These are phyloP conservation scores for Bondarzewia mesenterica DNA, from an alignment of 1,284 basidiomycete species.

Conservation along the genomic window DNA sequence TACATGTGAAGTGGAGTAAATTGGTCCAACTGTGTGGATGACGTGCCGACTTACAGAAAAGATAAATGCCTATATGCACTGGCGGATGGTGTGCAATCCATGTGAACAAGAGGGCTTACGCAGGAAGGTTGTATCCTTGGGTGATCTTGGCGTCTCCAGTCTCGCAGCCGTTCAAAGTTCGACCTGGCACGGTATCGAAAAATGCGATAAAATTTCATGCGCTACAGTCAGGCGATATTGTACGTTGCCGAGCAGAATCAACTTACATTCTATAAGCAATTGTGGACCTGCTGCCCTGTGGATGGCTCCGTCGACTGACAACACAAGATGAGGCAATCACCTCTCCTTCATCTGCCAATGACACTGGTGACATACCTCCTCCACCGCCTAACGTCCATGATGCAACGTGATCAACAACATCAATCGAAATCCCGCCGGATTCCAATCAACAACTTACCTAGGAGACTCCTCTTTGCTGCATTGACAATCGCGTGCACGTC, in stretches of 20 bases:
- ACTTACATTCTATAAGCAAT: constrained; percentile 68
- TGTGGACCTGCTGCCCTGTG: constrained; percentile 76
- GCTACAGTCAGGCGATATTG: too few relatives aligned
- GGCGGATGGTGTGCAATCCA: not conserved
- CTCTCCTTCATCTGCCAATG: not conserved
- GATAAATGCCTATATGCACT: not conserved
- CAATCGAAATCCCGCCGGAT: constrained; percentile 5
- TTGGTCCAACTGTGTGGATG: constrained; percentile 88
- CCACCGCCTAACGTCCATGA: constrained; percentile 44
- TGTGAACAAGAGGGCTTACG: constrained; percentile 33
- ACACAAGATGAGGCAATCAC: not conserved
- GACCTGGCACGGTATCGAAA: constrained; percentile 43
- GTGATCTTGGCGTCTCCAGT: constrained; percentile 86
- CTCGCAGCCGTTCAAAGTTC: constrained; percentile 63
- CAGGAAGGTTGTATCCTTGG: constrained; percentile 59
- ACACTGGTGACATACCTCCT: constrained; percentile 40
- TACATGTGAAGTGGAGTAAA: constrained; percentile 44
- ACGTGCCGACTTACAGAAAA: constrained; percentile 47
- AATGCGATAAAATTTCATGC: not conserved
- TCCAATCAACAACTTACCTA: constrained; percentile 41
- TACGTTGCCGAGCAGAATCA: too few relatives aligned
- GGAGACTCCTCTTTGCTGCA: constrained; percentile 73
- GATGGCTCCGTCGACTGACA: constrained; percentile 76
- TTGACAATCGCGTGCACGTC: constrained; percentile 80
- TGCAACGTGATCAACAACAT: constrained; percentile 4